Evolutionary conservation across 192 early-diverging fungal species (phyloP).

Genomic region (Funneliformis geosporum): DNA sequence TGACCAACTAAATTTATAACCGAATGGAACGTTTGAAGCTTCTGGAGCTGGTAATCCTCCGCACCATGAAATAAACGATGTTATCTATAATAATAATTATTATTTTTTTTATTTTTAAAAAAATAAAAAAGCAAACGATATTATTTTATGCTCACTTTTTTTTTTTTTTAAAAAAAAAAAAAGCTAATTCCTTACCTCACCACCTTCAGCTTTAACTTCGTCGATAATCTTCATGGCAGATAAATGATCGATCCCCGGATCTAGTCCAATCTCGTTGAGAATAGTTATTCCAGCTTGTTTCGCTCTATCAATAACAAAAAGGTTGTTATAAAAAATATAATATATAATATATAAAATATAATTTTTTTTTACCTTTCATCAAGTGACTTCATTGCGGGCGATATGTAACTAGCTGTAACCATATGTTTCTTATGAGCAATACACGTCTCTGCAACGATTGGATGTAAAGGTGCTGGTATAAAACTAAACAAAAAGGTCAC

Average conservation of each 20-base stretch:
- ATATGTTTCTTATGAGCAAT: slow-evolving; percentile 86
- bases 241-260: slow-evolving; percentile 98
- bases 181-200: slow-evolving; percentile 39
- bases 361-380: slow-evolving; percentile 58
- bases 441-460: slow-evolving; percentile 72
- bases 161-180: background rate
- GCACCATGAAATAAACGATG: slow-evolving; percentile 95
- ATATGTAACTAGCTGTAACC: slow-evolving; percentile 96
- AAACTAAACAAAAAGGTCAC: slow-evolving; percentile 52
- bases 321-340: background rate
- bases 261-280: slow-evolving; percentile 97
- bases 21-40: slow-evolving; percentile 84
- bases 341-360: background rate
- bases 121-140: background rate
- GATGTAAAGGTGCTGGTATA: slow-evolving; percentile 85
- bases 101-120: slow-evolving; percentile 17
- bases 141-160: background rate
- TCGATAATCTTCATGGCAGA: slow-evolving; percentile 96
- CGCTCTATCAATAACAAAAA: slow-evolving; percentile 51
- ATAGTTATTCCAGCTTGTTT: slow-evolving; percentile 81
- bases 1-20: slow-evolving; percentile 96
- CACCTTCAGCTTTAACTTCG: slow-evolving; percentile 74
- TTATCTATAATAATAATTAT: slow-evolving; percentile 32
- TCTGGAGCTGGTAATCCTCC: slow-evolving; percentile 95
- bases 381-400: slow-evolving; percentile 81